phyloP scores from a whole-genome alignment of 1,139 yeast species.

The Kodamaea arcana region DNA sequence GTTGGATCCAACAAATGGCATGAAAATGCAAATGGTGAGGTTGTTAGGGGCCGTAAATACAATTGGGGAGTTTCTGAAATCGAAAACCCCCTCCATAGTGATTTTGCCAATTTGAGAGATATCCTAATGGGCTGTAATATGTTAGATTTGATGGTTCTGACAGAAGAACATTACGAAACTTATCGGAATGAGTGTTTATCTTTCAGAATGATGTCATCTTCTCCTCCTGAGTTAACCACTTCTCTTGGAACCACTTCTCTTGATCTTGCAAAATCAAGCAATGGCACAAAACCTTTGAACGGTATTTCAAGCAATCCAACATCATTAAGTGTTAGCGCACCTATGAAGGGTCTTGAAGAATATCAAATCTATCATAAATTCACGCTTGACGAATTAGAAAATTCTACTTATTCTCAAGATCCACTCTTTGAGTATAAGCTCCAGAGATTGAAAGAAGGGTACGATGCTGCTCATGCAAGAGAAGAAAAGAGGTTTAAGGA shows the following conservation, averaged over 20 bases:
- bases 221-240: not conserved
- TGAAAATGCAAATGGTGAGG: conserved; percentile 28
- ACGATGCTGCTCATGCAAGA: conserved; percentile 13
- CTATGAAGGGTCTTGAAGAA: conserved; percentile 19
- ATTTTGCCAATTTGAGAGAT: conserved; percentile 51
- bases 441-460: conserved; percentile 38
- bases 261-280: no score
- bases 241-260: not conserved
- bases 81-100: conserved; percentile 64
- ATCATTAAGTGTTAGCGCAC: no score
- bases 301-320: no score
- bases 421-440: conserved; percentile 46
- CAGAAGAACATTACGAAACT: conserved; percentile 54
- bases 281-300: no score
- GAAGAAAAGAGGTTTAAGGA: conserved; percentile 63
- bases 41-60: conserved; percentile 62
- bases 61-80: conserved; percentile 74
- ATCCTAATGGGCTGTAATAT: conserved; percentile 50
- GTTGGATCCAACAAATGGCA: conserved; percentile 46
- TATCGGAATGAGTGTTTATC: conserved; percentile 45
- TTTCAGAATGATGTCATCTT: conserved; percentile 28
- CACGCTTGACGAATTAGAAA: conserved; percentile 34
- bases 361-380: conserved; percentile 31
- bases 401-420: conserved; percentile 30
- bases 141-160: conserved; percentile 56